A percentile compares a stretch with the other conserved stretches of the same genome.
phyloP scores from a whole-genome alignment of 2,329 filamentous ascomycete genomes.

The Cladorrhinum sp. region DNA sequence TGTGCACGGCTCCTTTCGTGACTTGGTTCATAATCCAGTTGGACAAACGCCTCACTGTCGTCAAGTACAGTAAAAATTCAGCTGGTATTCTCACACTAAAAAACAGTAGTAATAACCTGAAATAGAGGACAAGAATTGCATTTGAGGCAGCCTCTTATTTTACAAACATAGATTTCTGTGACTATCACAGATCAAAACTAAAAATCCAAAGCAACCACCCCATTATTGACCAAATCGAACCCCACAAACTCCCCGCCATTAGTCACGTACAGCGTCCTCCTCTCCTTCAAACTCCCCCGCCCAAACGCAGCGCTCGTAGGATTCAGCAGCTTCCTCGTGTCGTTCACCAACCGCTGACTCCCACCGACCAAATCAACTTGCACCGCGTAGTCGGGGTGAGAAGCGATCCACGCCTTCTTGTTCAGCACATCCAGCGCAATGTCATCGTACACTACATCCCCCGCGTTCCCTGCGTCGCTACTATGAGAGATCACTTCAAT shows the following conservation, averaged over 20 bases:
- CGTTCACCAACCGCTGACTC: constrained; percentile 18
- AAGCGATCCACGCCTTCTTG: constrained; percentile 18
- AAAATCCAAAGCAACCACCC: constrained; percentile 13
- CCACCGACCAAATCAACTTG: constrained; percentile 3
- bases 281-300: constrained; percentile 12
- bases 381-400: constrained; percentile 20
- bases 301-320: constrained; percentile 19
- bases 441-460: constrained; percentile 22
- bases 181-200: no score
- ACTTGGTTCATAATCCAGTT: no score
- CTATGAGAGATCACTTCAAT: constrained; percentile 10
- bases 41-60: no score
- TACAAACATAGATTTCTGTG: no score
- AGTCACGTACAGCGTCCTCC: constrained; percentile 21
- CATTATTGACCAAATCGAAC: constrained; percentile 9
- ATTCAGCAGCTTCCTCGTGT: constrained; percentile 14
- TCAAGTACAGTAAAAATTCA: no score
- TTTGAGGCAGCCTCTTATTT: neutral
- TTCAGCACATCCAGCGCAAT: constrained; percentile 15
- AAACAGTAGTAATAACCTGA: no score
- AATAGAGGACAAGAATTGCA: no score
- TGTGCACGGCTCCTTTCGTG: no score
- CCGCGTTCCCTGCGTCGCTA: no score
- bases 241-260: constrained; percentile 13
- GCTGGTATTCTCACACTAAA: no score